These are phyloP conservation scores for Barnettozyma hawaiiensis DNA, from an alignment of 1,139 yeast species.

Conservation along the genomic window DNA sequence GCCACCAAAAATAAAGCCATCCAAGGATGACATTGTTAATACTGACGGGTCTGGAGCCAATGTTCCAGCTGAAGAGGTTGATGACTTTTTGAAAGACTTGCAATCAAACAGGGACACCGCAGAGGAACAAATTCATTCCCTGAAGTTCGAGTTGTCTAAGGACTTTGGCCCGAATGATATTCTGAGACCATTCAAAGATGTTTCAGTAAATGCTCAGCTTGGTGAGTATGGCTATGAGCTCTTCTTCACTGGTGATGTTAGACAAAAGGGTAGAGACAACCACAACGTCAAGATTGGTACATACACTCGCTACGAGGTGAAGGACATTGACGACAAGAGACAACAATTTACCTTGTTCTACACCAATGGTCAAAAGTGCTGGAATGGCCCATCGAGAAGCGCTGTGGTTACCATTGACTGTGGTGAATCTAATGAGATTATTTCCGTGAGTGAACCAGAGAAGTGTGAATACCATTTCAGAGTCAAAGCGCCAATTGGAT, in stretches of 20 bases:
- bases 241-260: constrained; percentile 51
- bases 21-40: constrained; percentile 3
- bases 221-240: constrained; percentile 72
- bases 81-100: constrained; percentile 15
- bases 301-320: constrained; percentile 29
- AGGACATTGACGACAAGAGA: constrained; percentile 23
- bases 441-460: constrained; percentile 79
- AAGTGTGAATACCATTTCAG: constrained; percentile 73
- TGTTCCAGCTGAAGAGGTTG: constrained; percentile 14
- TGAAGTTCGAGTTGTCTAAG: constrained; percentile 16
- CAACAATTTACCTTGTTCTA: constrained; percentile 40
- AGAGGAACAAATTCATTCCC: constrained; percentile 5
- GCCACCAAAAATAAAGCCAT: background rate
- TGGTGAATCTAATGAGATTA: constrained; percentile 50
- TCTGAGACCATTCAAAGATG: constrained; percentile 50
- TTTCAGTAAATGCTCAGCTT: constrained; percentile 42
- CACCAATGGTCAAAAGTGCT: constrained; percentile 73
- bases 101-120: constrained; percentile 19
- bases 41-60: constrained; percentile 4
- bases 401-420: constrained; percentile 64
- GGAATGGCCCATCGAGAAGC: constrained; percentile 90
- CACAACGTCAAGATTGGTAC: constrained; percentile 49
- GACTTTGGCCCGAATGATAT: constrained; percentile 63
- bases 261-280: constrained; percentile 48
- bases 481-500: constrained; percentile 66